Conservation (phyloP, 2,329 filamentous ascomycete species). For the Cryphonectria carpinicola region DNA sequence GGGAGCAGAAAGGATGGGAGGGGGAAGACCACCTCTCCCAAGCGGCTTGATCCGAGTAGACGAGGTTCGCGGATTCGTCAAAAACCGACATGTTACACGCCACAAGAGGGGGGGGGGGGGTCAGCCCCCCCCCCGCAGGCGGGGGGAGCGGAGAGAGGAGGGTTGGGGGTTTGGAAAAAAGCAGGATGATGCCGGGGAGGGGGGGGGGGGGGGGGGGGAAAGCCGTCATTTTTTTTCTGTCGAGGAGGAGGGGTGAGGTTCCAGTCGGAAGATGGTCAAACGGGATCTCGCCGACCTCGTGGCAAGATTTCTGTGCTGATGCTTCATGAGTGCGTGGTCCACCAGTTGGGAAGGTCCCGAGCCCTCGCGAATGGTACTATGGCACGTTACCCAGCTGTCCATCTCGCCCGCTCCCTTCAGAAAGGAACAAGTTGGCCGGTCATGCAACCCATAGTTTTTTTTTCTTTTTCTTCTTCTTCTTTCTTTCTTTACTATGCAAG, state of each 20-base stretch:
- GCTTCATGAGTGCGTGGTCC: neutral
- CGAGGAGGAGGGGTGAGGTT: neutral
- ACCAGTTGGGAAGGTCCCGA: slow-evolving; percentile 15
- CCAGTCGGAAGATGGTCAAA: neutral
- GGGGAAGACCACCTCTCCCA: neutral
- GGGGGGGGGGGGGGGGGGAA: neutral
- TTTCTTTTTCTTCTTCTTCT: too few relatives aligned
- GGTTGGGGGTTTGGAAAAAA: too few relatives aligned
- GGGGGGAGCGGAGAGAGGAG: too few relatives aligned
- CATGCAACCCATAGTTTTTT: neutral
- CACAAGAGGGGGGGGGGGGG: neutral
- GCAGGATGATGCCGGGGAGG: too few relatives aligned
- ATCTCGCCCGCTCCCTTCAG: neutral
- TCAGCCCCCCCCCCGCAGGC: too few relatives aligned
- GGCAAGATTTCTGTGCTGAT: neutral
- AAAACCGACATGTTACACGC: neutral
- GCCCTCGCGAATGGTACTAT: neutral
- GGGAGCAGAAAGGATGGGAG: neutral
- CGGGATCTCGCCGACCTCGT: neutral
- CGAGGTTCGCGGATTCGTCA: neutral
- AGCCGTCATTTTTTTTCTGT: neutral
- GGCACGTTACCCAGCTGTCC: slow-evolving; percentile 12
- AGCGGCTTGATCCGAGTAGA: slow-evolving; percentile 9
- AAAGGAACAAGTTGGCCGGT: neutral
- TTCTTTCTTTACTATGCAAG: neutral